Base-by-base conservation (phyloP, 495 filamentous ascomycete genomes). In the Tirmania nivea region DNA sequence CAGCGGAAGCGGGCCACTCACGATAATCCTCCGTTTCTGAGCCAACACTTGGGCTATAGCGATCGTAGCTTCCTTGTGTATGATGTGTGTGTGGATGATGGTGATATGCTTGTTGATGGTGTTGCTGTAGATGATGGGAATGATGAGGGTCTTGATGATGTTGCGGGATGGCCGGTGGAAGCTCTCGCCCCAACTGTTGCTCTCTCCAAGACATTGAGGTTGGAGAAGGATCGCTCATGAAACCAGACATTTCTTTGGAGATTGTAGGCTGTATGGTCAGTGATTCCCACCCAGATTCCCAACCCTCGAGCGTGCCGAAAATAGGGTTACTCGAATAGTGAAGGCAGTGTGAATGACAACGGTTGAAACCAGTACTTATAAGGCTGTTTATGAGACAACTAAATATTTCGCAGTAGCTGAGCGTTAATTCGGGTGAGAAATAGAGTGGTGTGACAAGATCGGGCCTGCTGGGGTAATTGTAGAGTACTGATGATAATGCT, bases 131-230 rank as follows among this genome's bases (percentile, higher is more conserved):
- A 39, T 55, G 60, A 52, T 62, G 56, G 17, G 53, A 55, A 17
- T 52, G 55, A n/a, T 61, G 58, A 39, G 60, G 54, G 14, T 56
- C 51, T 19, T 63, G 61, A 47, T 60, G 61, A 51, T 60, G 58
- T 19, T 58, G 59, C 52, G 54, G 55, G 31, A 59, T 48, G 36
- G 53, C 58, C 39, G 62, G 60, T 58, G 60, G 55, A 59, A 53
- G 59, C 55, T 63, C 62, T 59, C 62, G 61, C 51, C 60, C 62
- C 37, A 64, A 17, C 39, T 57, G 57, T 17, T 59, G 54, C 35
- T 61, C 61, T 55, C 62, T 58, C 62, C 61, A 63, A 20, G 61
- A 50, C 55, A 63, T 54, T 20, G 60, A 55, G 48, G 62, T 60
- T 37, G 61, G 53, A 19, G n/a, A 12, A 52, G 60, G 53, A 45